Base-by-base conservation (phyloP, 441 rosid genomes). In the Adansonia grandidieri region DNA sequence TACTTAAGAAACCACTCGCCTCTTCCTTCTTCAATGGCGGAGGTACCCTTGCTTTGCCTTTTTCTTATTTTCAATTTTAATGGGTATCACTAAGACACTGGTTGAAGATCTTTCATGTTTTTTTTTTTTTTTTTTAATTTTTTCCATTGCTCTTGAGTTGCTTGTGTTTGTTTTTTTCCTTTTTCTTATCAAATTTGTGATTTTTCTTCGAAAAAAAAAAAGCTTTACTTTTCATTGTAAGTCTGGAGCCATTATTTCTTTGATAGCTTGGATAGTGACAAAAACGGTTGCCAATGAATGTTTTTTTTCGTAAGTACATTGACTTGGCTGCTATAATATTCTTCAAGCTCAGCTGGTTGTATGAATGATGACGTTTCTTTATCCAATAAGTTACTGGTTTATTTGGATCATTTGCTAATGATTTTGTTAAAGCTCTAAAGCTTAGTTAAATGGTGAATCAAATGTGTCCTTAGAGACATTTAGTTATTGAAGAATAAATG, bases 11-110 rank as follows among this genome's bases (percentile, higher is more conserved):
- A 4, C 83, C 84, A n/a, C 89, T 89, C 63, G 73, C 80, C 19
- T 80, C 89, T 22, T 80, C 87, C 40, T 86, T 86, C 78, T 75
- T 89, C 56, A 85, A 76, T 67, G 84, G 88, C 8, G 89, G 92
- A 82, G 89, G 92, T 89, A 79, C 32, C 53, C 58, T 24, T 54
- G 20, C 9, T 66, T 37, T 44, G 14, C 0, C 44, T 44, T 47
- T 32, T 50, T 63, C 58, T 51, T 60, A 2, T 9, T 28, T 37
- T 54, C 17, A n/a, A 9, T 44, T 63, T 71, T 64, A 0, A 56
- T 68, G 63, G 80, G 64, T 11, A 53, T 24, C 28, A 24, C 28
- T 24, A 1, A 24, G 28, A 24, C 28, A 24, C 28, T 13, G 53
- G 11, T 0, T 11, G 53, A 50, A 9, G 53, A 50, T 14, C 10